A percentile compares a stretch with the other conserved stretches of the same genome.
phyloP scores from a whole-genome alignment of 116 monocot genomes.

The Zostera marina region DNA sequence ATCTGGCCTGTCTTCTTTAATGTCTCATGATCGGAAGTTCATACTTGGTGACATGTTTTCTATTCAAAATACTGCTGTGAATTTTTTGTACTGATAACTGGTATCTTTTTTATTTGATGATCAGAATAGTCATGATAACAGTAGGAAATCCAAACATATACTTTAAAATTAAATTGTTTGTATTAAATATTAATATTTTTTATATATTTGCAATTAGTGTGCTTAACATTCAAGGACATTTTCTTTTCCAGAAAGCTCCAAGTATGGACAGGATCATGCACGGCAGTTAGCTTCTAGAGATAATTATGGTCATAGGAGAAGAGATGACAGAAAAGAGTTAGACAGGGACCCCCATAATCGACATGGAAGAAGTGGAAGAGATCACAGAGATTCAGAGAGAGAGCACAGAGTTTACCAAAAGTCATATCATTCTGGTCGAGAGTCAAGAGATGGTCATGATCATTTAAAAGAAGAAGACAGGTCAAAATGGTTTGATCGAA shows the following conservation, averaged over 20 bases:
- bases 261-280: conserved; percentile 9
- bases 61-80: too few species aligned
- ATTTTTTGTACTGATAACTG: too few species aligned
- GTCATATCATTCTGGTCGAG: conserved; percentile 23
- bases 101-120: too few species aligned
- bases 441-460: conserved; percentile 23
- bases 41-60: too few species aligned
- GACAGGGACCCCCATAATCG: conserved; percentile 18
- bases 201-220: not conserved
- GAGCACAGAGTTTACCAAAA: conserved; percentile 24
- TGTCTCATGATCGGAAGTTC: too few species aligned
- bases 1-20: too few species aligned
- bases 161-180: not conserved
- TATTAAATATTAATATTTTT: not conserved
- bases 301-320: conserved; percentile 19
- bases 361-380: conserved; percentile 26
- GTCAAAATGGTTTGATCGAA: conserved; percentile 20
- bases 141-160: too few species aligned
- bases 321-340: conserved; percentile 22
- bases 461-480: conserved; percentile 20
- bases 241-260: conserved; percentile 19
- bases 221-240: not conserved
- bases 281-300: conserved; percentile 9
- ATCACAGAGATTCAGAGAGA: conserved; percentile 25
- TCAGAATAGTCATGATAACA: too few species aligned